Base-by-base conservation (phyloP, 225 moss, liverwort and hornwort genomes). In the Polytrichum commune region DNA sequence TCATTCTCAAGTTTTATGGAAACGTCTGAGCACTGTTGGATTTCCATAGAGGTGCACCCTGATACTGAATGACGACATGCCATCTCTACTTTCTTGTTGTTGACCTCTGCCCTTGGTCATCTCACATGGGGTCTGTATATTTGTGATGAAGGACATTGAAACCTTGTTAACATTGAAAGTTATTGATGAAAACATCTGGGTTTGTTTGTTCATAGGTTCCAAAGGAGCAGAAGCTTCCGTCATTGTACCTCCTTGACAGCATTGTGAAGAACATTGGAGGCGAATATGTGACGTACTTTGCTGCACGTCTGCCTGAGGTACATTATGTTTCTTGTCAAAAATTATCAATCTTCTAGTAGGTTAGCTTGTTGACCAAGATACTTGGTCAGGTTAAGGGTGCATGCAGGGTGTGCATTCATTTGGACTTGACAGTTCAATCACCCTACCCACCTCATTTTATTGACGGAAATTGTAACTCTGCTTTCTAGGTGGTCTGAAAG, bases 221-320 rank as follows among this genome's bases (percentile, higher is more conserved):
- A 1, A 95, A 91, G 78, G 98, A 98, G 60, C 98, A 98, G 29
- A 98, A 98, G 70, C 94, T 98, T 75, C 98, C 98, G 24, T 91
- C 98, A 19, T 74, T 98, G 55, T 98, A 98, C 78, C 88, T 98
- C 60, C 83, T 98, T 76, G 98, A 98, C 79, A 98, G 98, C 81
- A 98, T 95, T 29, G 98, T 98, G 65, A 98, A 98, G 80, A 98
- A 98, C 54, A 98, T 98, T 29, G 98, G 95, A 79, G 93, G 92
- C 56, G 98, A 95, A 23, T 98, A 98, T 53, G 90, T 98, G 73
- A 98, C 95, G 65, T 91, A 79, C 28, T 98, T 98, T 74, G 88
- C 91, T 68, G 95, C 92, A 20, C 88, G 93, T 32, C 88, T 98
- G 35, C 98, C 95, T 29, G 95, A 95, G 95, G 98, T 98, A 77